A percentile compares a stretch with the other conserved stretches of the same genome.
Evolutionary conservation across 164 flowering plant species (phyloP).

Genomic region (Piper longum): DNA sequence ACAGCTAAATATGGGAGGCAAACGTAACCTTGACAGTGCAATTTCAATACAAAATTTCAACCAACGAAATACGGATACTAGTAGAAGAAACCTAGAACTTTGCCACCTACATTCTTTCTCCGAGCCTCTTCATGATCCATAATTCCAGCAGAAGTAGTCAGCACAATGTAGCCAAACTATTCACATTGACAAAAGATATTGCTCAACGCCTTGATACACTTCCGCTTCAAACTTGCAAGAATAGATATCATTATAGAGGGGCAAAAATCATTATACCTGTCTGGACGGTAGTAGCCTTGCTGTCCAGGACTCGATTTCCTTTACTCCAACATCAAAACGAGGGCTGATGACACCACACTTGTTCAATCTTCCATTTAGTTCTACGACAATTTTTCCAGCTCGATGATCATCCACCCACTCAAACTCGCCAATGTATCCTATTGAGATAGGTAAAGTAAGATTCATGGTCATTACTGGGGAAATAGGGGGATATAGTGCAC

Average conservation of each 20-base stretch:
- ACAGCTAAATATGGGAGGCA: too few relatives aligned
- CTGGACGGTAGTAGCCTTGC: slow-evolving; percentile 3
- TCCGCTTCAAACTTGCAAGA: too few relatives aligned
- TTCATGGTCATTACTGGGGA: too few relatives aligned
- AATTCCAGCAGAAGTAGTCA: slow-evolving; percentile 8
- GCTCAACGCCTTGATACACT: too few relatives aligned
- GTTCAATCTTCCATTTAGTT: slow-evolving; percentile 22
- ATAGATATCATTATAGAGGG: too few relatives aligned
- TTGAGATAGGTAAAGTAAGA: too few relatives aligned
- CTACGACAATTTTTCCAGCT: slow-evolving; percentile 17
- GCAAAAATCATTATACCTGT: not conserved
- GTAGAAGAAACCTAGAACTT: slow-evolving; percentile 10
- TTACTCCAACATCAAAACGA: slow-evolving; percentile 6
- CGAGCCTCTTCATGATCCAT: slow-evolving; percentile 1
- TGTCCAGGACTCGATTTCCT: slow-evolving; percentile 24
- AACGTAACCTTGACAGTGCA: too few relatives aligned
- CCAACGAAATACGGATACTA: too few relatives aligned
- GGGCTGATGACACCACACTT: slow-evolving; percentile 15
- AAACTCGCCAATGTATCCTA: slow-evolving; percentile 22
- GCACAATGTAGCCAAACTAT: slow-evolving; percentile 28
- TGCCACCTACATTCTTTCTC: slow-evolving; percentile 27
- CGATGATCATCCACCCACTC: slow-evolving; percentile 23
- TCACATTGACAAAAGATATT: slow-evolving; percentile 13
- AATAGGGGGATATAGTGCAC: too few relatives aligned
- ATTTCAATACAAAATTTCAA: too few relatives aligned